Evolutionary conservation across 768 basidiomycete genomes (phyloP).

Genomic region (Gymnopilus junonius): DNA sequence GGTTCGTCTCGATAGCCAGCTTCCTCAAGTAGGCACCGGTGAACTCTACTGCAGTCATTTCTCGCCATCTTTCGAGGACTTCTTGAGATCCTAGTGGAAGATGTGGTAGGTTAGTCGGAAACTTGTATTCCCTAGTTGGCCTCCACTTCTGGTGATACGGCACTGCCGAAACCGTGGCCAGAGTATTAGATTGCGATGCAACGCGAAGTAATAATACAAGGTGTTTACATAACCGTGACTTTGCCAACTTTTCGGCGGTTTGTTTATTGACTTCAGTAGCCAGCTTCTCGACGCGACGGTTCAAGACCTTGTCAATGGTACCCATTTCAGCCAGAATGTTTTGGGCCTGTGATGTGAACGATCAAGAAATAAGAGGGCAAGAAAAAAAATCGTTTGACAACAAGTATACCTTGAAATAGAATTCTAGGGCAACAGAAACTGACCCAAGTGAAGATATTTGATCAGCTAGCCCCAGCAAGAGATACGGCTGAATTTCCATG

Average conservation of each 20-base stretch:
- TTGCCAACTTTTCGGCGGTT: not conserved
- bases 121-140: slow-evolving; percentile 24
- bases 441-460: slow-evolving; percentile 5
- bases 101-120: slow-evolving; percentile 25
- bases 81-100: slow-evolving; percentile 24
- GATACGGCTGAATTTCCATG: slow-evolving; percentile 12
- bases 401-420: slow-evolving; percentile 20
- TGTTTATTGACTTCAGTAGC: not conserved
- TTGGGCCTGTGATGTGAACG: slow-evolving; percentile 16
- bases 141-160: slow-evolving; percentile 25
- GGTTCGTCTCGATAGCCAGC: slow-evolving; percentile 33
- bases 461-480: slow-evolving; percentile 19
- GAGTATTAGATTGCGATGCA: not conserved
- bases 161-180: not conserved
- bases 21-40: slow-evolving; percentile 22
- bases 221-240: not conserved
- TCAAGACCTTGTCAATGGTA: not conserved
- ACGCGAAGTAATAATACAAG: not conserved
- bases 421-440: slow-evolving; percentile 18
- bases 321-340: slow-evolving; percentile 13
- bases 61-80: slow-evolving; percentile 23
- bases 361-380: not conserved
- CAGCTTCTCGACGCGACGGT: not conserved
- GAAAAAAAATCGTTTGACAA: not conserved
- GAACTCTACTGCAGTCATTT: slow-evolving; percentile 15